A percentile compares a stretch with the other conserved stretches of the same genome.
phyloP scores from a whole-genome alignment of 2,329 filamentous ascomycete species.

The Aureobasidium sp. region DNA sequence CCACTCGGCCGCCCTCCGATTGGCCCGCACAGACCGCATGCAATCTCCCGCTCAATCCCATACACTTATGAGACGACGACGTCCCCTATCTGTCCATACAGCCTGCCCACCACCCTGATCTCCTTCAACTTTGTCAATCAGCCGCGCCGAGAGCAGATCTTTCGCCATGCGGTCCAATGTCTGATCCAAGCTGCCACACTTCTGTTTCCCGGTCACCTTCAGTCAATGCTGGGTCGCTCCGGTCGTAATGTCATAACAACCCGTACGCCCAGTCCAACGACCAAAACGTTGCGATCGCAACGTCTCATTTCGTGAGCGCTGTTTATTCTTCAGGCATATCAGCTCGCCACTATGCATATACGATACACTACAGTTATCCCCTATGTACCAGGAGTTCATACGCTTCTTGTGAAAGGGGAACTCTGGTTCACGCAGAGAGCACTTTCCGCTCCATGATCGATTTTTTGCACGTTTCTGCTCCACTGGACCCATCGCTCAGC shows the following conservation, averaged over 20 bases:
- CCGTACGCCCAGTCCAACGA: constrained; percentile 4
- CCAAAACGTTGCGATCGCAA: constrained; percentile 10
- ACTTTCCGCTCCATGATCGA: no score
- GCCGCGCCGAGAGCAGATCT: background rate
- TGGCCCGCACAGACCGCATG: background rate
- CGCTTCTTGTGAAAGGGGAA: constrained; percentile 6
- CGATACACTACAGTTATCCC: constrained; percentile 6
- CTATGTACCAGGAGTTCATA: constrained; percentile 2
- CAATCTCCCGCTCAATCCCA: constrained; percentile 5
- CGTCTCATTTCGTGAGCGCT: constrained; percentile 10
- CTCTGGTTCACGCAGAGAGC: background rate
- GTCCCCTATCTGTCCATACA: constrained; percentile 1
- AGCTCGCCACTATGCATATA: constrained; percentile 10
- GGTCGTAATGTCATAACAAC: constrained; percentile 12
- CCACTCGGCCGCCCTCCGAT: background rate
- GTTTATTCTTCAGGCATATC: background rate
- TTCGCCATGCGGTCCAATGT: background rate
- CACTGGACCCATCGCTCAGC: constrained; percentile 7
- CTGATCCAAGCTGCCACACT: constrained; percentile 4
- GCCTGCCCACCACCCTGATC: constrained; percentile 8
- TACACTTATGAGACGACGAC: constrained; percentile 5
- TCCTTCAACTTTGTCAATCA: constrained; percentile 5
- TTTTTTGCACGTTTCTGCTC: background rate
- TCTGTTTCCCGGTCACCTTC: background rate
- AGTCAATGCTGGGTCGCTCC: background rate